phyloP scores from a whole-genome alignment of 768 basidiomycete genomes.

The Mycena rebaudengoi region DNA sequence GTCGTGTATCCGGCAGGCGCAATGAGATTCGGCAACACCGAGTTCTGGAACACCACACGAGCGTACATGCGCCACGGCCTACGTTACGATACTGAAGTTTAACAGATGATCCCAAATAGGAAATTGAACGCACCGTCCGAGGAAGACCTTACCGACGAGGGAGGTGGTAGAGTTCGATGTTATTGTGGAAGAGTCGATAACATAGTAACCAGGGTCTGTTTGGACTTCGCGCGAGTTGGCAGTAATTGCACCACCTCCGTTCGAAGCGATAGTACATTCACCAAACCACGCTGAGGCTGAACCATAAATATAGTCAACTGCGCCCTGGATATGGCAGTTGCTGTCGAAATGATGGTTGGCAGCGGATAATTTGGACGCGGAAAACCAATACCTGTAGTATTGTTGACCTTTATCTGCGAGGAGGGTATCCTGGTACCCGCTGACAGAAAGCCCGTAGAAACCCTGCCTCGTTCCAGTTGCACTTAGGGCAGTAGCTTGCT shows the following conservation, averaged over 20 bases:
- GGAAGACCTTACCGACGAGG: slow-evolving; percentile 31
- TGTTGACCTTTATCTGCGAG: slow-evolving; percentile 35
- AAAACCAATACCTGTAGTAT: slow-evolving; percentile 27
- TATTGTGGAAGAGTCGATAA: slow-evolving; percentile 36
- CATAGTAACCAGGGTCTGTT: slow-evolving; percentile 34
- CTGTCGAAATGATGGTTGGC: slow-evolving; percentile 4
- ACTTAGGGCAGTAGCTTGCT: slow-evolving; percentile 36
- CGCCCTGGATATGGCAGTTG: slow-evolving; percentile 38
- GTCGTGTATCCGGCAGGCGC: slow-evolving; percentile 37
- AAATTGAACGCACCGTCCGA: slow-evolving; percentile 24
- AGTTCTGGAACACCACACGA: slow-evolving; percentile 38
- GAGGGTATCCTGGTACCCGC: slow-evolving; percentile 38
- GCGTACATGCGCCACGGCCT: slow-evolving; percentile 29
- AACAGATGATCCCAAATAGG: background rate
- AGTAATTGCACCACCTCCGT: slow-evolving; percentile 38
- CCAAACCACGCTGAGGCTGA: slow-evolving; percentile 38
- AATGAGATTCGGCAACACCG: slow-evolving; percentile 31
- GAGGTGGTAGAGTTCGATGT: slow-evolving; percentile 27
- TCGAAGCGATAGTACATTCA: slow-evolving; percentile 35
- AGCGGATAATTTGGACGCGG: background rate
- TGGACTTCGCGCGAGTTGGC: slow-evolving; percentile 33
- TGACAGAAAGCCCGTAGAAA: slow-evolving; percentile 34
- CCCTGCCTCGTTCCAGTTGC: slow-evolving; percentile 32
- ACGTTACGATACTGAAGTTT: background rate
- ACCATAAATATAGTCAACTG: slow-evolving; percentile 39